These are phyloP conservation scores for Amanita molliuscula DNA, from an alignment of 768 basidiomycete genomes.

Conservation along the genomic window DNA sequence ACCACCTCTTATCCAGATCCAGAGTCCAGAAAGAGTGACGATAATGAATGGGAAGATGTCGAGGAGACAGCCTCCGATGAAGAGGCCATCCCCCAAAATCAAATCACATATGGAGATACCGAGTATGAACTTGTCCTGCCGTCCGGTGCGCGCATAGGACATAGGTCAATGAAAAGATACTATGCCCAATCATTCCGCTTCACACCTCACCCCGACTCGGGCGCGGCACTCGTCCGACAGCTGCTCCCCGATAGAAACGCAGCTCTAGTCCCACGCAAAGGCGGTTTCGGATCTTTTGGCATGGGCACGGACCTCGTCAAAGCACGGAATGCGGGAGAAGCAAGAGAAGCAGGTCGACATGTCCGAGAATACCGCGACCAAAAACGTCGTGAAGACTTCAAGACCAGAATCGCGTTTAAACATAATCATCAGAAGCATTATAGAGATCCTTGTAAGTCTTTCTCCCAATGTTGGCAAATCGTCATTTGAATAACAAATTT, in stretches of 20 bases:
- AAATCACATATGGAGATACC: conserved; percentile 71
- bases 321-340: conserved; percentile 92
- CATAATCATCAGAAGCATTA: conserved; percentile 86
- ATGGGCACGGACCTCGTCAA: conserved; percentile 74
- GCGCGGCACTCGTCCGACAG: conserved; percentile 65
- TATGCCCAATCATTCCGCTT: conserved; percentile 72
- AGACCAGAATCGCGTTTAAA: conserved; percentile 69
- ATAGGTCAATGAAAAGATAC: conserved; percentile 78
- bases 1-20: conserved; percentile 61
- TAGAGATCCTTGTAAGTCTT: conserved; percentile 57
- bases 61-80: conserved; percentile 31
- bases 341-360: conserved; percentile 83
- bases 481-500: conserved; percentile 4
- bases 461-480: neutral
- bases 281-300: conserved; percentile 84
- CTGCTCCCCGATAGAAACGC: conserved; percentile 76
- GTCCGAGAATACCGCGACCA: conserved; percentile 79
- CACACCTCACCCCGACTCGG: conserved; percentile 45
- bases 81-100: conserved; percentile 31
- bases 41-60: conserved; percentile 25
- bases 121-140: conserved; percentile 86
- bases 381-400: conserved; percentile 70
- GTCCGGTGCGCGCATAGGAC: conserved; percentile 86
- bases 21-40: conserved; percentile 14
- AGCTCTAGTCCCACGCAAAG: conserved; percentile 74